Evolutionary conservation across 345 rosid species (phyloP), one percentile per base, ranked within the genome.

Genomic region (Citrus inodora): DNA sequence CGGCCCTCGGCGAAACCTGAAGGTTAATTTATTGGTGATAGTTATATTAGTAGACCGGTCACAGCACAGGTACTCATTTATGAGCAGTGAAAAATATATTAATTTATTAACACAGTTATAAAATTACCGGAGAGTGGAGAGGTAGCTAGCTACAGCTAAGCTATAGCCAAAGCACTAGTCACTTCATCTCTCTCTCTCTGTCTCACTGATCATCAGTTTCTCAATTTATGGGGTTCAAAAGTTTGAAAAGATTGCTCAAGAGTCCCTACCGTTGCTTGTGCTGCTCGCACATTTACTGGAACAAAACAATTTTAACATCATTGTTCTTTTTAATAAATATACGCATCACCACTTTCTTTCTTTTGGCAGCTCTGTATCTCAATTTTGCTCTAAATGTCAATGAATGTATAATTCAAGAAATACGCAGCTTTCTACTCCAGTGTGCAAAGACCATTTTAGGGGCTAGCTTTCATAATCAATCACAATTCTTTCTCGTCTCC

Each of bases 261-360:
- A 67, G 80, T 59, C 64, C 77, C 70, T 65, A 55, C 74, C 60
- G 5, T 16, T 30, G 3, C 60, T 42, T 67, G 30, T 46, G 22
- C 37, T 76, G 65, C 65, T 42, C 33, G 70, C 80, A 58, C 27
- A 35, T 40, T 70, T 16, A 42, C 32, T 56, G 76, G 66, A 65
- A 65, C 30, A 46, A 19, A n/a, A 46, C 70, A 28, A 32, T 7
- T 27, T 38, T 11, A 46, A 46, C 16, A 46, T 11, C 16, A 71
- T 58, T 9, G 16, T 46, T 30, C 32, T 30, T 30, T 3, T 30
- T 30, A 32, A 32, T 32, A 32, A 32, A 77, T 24, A 3, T 55
- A 38, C 16, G 28, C 30, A 28, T 62, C 67, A 7, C 74, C 30
- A 6, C 46, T 71, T 11, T 56, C 19, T 51, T 60, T 30, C n/a